phyloP scores from a whole-genome alignment of 2,329 filamentous ascomycete species.

The Aureobasidium pullulans region DNA sequence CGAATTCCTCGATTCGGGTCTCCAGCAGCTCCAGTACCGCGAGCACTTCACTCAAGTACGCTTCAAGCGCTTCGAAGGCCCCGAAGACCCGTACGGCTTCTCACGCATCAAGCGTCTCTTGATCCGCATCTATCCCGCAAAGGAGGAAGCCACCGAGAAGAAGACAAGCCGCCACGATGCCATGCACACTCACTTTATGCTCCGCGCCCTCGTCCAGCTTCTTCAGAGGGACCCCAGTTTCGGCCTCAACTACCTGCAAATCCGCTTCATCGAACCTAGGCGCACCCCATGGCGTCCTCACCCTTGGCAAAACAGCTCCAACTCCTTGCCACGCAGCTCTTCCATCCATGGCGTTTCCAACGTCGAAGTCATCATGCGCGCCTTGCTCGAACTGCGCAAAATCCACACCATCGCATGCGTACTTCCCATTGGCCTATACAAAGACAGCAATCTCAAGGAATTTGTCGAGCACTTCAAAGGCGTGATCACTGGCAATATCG shows the following conservation, averaged over 20 bases:
- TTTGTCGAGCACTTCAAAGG: conserved; percentile 19
- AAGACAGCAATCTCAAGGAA: conserved; percentile 13
- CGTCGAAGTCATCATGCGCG: conserved; percentile 23
- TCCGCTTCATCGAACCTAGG: conserved; percentile 19
- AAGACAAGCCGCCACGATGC: conserved; percentile 17
- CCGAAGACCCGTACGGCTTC: conserved; percentile 22
- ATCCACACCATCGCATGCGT: conserved; percentile 21
- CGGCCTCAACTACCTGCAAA: conserved; percentile 15
- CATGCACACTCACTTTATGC: conserved; percentile 26
- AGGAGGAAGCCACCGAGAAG: not conserved
- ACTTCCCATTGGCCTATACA: conserved; percentile 18
- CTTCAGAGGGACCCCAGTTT: conserved; percentile 21
- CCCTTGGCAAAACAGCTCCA: not conserved
- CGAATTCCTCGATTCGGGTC: conserved; percentile 25
- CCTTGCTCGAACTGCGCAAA: conserved; percentile 19
- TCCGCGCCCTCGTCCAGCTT: conserved; percentile 20
- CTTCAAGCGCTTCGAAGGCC: conserved; percentile 22
- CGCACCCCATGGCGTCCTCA: not conserved
- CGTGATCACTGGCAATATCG: conserved; percentile 17
- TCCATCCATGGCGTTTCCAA: conserved; percentile 21
- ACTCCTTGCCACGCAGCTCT: conserved; percentile 18
- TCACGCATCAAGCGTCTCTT: conserved; percentile 23
- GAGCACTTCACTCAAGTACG: conserved; percentile 19
- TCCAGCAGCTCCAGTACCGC: conserved; percentile 24
- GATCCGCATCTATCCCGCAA: conserved; percentile 21